These are phyloP conservation scores for Aspergillus amoenus DNA, from an alignment of 2,329 filamentous ascomycete genomes.

Conservation along the genomic window DNA sequence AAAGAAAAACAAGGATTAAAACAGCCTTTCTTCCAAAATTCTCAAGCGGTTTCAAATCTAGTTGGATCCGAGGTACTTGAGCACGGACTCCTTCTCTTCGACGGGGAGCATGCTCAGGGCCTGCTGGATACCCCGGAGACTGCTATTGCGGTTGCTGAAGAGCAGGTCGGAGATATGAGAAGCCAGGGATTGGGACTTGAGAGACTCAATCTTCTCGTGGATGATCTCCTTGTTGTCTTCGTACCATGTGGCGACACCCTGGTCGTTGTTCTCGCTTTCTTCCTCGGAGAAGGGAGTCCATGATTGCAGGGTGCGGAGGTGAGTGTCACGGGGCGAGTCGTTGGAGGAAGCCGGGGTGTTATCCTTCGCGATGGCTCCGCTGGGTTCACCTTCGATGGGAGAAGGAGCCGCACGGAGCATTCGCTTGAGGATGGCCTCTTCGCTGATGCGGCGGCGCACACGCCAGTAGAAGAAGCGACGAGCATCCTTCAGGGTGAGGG, in stretches of 20 bases:
- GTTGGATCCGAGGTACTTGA: slow-evolving; percentile 52
- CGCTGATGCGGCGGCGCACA: slow-evolving; percentile 90
- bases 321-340: slow-evolving; percentile 59
- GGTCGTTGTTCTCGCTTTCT: slow-evolving; percentile 76
- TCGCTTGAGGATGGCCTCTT: slow-evolving; percentile 94
- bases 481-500: slow-evolving; percentile 81
- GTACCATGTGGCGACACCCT: slow-evolving; percentile 88
- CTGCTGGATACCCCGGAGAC: slow-evolving; percentile 81
- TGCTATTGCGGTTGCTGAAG: slow-evolving; percentile 65
- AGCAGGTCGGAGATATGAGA: slow-evolving; percentile 69
- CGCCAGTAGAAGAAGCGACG: slow-evolving; percentile 99
- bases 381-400: slow-evolving; percentile 36
- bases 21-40: background rate
- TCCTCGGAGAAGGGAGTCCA: slow-evolving; percentile 71
- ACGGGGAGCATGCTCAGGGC: slow-evolving; percentile 84
- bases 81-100: slow-evolving; percentile 79
- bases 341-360: slow-evolving; percentile 25
- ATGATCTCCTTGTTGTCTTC: slow-evolving; percentile 88
- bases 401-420: slow-evolving; percentile 56
- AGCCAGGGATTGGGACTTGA: slow-evolving; percentile 74
- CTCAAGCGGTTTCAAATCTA: slow-evolving; percentile 1
- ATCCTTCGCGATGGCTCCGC: slow-evolving; percentile 44
- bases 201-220: slow-evolving; percentile 75
- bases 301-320: slow-evolving; percentile 74
- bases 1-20: background rate